Conservation (phyloP, 2,329 filamentous ascomycete genomes). For the Hymenoscyphus salicellus region DNA sequence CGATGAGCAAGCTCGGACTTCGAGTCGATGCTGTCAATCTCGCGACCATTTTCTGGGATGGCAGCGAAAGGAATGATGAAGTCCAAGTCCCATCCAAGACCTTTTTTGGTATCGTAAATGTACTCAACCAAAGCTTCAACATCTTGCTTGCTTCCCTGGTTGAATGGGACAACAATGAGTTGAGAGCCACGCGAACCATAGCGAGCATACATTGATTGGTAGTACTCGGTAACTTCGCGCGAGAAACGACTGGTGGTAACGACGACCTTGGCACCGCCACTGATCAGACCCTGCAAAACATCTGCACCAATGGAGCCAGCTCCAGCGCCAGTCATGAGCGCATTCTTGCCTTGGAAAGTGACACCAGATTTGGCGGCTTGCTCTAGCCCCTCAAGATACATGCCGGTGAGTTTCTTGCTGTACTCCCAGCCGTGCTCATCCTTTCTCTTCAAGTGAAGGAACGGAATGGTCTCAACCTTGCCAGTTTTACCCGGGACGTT, state of each 20-base stretch:
- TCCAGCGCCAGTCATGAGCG: slow-evolving; percentile 96
- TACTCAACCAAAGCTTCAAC: slow-evolving; percentile 91
- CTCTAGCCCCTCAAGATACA: slow-evolving; percentile 90
- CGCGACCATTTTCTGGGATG: slow-evolving; percentile 94
- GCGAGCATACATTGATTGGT: slow-evolving; percentile 96
- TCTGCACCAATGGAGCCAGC: slow-evolving; percentile 97
- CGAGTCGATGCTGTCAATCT: slow-evolving; percentile 95
- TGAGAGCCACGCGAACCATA: slow-evolving; percentile 92
- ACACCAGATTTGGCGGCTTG: slow-evolving; percentile 83
- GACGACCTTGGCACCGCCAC: slow-evolving; percentile 92
- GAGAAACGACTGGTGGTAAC: slow-evolving; percentile 97
- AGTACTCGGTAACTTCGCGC: slow-evolving; percentile 96
- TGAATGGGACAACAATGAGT: slow-evolving; percentile 97
- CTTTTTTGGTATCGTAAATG: slow-evolving; percentile 94
- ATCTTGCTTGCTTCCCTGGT: slow-evolving; percentile 97
- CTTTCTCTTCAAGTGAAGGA: slow-evolving; percentile 94
- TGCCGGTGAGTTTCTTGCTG: slow-evolving; percentile 94
- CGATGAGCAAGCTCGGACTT: slow-evolving; percentile 97
- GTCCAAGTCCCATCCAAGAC: slow-evolving; percentile 96
- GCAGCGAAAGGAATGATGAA: slow-evolving; percentile 94
- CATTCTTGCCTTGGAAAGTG: slow-evolving; percentile 91
- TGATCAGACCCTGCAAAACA: slow-evolving; percentile 91
- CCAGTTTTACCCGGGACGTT: slow-evolving; percentile 64
- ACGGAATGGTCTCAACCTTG: slow-evolving; percentile 95
- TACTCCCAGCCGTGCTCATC: slow-evolving; percentile 96